Evolutionary conservation across 169 alveolate species (phyloP).

Genomic region (Fabrea salina): DNA sequence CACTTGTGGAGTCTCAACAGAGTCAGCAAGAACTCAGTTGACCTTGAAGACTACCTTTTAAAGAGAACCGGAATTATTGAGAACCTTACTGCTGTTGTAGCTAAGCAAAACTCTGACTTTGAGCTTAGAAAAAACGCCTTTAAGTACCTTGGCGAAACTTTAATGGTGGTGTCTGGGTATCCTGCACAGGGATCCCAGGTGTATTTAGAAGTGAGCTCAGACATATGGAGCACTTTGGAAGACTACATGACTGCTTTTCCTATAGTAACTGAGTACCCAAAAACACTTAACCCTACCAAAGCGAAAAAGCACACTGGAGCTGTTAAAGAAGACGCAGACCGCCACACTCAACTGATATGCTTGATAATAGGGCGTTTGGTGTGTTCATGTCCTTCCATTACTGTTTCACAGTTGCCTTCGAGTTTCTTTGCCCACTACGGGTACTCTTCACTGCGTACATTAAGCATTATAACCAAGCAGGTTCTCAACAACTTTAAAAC

Average conservation of each 20-base stretch:
- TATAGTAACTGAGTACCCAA: not conserved
- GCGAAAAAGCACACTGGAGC: not conserved
- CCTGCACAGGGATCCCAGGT: not conserved
- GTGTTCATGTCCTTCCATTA: conserved; percentile 6
- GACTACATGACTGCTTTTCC: conserved; percentile 5
- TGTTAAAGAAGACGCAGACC: conserved; percentile 27
- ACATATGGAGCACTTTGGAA: conserved; percentile 15
- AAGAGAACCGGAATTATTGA: not conserved
- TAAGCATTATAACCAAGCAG: not conserved
- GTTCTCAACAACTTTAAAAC: not conserved
- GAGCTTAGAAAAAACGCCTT: not conserved
- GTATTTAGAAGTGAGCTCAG: conserved; percentile 14
- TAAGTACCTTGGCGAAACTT: conserved; percentile 17
- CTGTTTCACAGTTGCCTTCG: conserved; percentile 7
- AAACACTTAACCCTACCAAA: too few species aligned
- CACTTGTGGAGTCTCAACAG: conserved; percentile 11
- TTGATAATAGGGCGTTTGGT: not conserved
- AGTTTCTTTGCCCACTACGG: conserved; percentile 24
- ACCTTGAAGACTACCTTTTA: not conserved
- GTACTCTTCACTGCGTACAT: not conserved
- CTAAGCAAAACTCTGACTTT: not conserved
- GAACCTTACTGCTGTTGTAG: not conserved
- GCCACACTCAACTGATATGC: not conserved
- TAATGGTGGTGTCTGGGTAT: conserved; percentile 11
- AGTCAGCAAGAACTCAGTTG: conserved; percentile 1